Evolutionary conservation across 306 rosid species (phyloP), one percentile per base, ranked within the genome.

Genomic region (Cercis canadensis): DNA sequence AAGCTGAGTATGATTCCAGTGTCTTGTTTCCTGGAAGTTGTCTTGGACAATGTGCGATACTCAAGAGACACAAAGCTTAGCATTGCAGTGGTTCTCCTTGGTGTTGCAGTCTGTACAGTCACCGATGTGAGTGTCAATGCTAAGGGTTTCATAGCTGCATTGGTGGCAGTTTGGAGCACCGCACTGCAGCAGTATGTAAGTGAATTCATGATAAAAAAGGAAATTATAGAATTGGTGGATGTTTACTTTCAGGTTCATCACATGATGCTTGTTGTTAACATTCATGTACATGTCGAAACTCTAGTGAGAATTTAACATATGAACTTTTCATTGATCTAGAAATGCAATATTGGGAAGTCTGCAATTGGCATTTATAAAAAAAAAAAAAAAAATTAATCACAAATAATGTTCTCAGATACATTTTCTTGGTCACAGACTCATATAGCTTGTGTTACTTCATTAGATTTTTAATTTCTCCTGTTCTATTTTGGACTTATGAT

Each of bases 1-100:
- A 90, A 90, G 85, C 83, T 90, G 83, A 90, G 92, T 65, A 90
- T 90, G 96, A 90, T 87, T 63, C 96, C 96, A 4, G 93, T 90
- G 32, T 87, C 93, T 37, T 90, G 96, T 72, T 82, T 87, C 63
- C 79, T 87, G 75, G 96, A 90, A 75, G 81, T 87, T 74, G 84
- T 84, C 40, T 76, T 90, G 79, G 94, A 90, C 75, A 80, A 82
- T 46, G 85, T 85, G 69, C 77, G 85, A 57, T 90, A 87, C 77
- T 90, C 96, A 46, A 90, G 92, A 83, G 88, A 86, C 64, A 87
- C 91, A 21, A 90, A 90, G 71, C 88, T 87, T 39, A 87, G 92
- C 82, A 87, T 90, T 60, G 36, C 73, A 57, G 50, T 90, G 16
- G 96, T 90, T 76, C 89, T 90, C 57, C 84, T 90, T 45, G 96